These are phyloP conservation scores for Draba incana DNA, from an alignment of 345 rosid species.

Conservation along the genomic window DNA sequence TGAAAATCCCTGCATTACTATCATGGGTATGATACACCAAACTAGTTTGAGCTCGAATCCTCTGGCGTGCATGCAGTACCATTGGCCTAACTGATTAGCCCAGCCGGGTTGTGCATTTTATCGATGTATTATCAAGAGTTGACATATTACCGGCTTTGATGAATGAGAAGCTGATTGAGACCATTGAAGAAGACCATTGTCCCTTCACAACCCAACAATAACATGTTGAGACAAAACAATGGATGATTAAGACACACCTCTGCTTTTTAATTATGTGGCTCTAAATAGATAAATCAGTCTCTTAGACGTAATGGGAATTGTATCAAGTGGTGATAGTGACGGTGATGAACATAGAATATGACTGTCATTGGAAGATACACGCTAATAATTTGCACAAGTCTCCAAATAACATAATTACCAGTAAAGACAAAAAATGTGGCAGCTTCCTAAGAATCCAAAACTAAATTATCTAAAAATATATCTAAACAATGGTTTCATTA, in stretches of 20 bases:
- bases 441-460: conserved; percentile 27
- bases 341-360: conserved; percentile 10
- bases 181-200: conserved; percentile 40
- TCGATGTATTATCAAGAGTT: not conserved
- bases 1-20: conserved; percentile 43
- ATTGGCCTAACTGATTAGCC: conserved; percentile 16
- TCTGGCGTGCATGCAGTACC: conserved; percentile 34
- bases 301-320: conserved; percentile 17
- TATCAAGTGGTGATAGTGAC: conserved; percentile 20
- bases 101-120: not conserved
- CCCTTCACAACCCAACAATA: conserved; percentile 27
- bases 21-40: conserved; percentile 37
- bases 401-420: conserved; percentile 9
- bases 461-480: not conserved
- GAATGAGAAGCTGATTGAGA: conserved; percentile 34
- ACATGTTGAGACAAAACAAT: not conserved
- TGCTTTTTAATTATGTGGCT: conserved; percentile 23
- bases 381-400: conserved; percentile 4
- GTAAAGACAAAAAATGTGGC: conserved; percentile 15
- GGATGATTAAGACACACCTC: conserved; percentile 27
- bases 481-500: not conserved
- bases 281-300: not conserved
- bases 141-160: not conserved
- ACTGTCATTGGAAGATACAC: not conserved
- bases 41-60: conserved; percentile 27